Evolutionary conservation across 371 early-diverging fungal species (phyloP), one percentile per base, ranked within the genome.

Genomic region (Apophysomyces trapeziformis): DNA sequence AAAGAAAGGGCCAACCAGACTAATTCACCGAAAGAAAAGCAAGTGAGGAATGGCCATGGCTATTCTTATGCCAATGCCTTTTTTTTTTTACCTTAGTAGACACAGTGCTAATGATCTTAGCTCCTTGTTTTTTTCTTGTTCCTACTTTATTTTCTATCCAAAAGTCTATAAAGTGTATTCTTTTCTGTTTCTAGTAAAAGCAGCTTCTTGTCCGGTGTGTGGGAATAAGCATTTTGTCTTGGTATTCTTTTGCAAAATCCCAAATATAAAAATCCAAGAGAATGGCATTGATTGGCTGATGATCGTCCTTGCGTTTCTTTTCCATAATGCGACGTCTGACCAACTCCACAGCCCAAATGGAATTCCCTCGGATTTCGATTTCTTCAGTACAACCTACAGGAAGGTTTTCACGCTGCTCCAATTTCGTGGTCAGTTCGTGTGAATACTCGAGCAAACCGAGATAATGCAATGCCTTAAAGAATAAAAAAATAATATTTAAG

Each of bases 241-340:
- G 75, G 38, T 88, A 72, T 39, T 85, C 88, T 67, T 93, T 93
- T 0, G 95, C 93, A 66, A 86, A 88, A 71, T 95, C 95, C 95
- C 95, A 95, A 60, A 95, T 78, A 66, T 90, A 95, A 73, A 94
- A 95, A 66, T 95, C 96, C 16, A 94, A 79, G 47, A 95, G 66
- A n/a, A 95, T 90, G 5, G 94, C 89, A 73, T 93, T 95, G 56
- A 89, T 78, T 58, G 63, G 58, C 61, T 63, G 67, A 64, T 67
- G 58, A 50, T 65, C 57, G 61, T 71, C 16, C 36, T 57, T 32
- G 36, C 68, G 79, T 57, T 66, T 63, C 32, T 69, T 65, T 60
- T 76, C 72, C 11, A 64, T 57, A 35, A 93, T 89, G n/a, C 69
- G 67, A 39, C 75, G 72, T 2, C 87, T 75, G 39, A 94, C 75